Conservation (phyloP, 140 eudicot species). For the Cichorium intybus region DNA sequence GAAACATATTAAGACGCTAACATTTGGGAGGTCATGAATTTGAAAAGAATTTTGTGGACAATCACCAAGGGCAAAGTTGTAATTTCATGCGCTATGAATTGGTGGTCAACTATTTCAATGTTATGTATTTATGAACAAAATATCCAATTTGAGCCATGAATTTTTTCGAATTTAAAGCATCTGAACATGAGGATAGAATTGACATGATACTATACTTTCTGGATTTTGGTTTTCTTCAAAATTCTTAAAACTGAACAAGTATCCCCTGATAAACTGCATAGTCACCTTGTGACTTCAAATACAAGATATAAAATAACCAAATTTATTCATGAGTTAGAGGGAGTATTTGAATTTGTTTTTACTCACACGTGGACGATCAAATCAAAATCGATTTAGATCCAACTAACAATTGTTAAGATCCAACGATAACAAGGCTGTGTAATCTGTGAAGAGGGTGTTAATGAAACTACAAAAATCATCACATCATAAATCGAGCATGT, state of each 20-base stretch:
- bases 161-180: constrained; percentile 27
- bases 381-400: constrained; percentile 60
- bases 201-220: constrained; percentile 30
- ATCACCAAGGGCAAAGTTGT: constrained; percentile 32
- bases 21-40: constrained; percentile 49
- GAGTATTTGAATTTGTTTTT: neutral
- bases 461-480: too few species aligned
- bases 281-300: constrained; percentile 15
- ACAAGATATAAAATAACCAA: neutral
- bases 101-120: constrained; percentile 43
- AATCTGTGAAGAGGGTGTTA: too few species aligned
- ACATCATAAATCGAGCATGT: constrained; percentile 56
- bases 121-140: constrained; percentile 44
- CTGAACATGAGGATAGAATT: constrained; percentile 48
- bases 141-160: constrained; percentile 39
- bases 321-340: too few species aligned
- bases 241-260: constrained; percentile 47
- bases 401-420: constrained; percentile 53
- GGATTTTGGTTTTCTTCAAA: constrained; percentile 44
- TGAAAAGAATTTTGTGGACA: constrained; percentile 45
- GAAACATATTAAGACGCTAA: constrained; percentile 28
- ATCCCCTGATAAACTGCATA: constrained; percentile 65
- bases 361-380: constrained; percentile 62
- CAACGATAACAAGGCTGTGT: constrained; percentile 49
- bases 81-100: constrained; percentile 51